Percentiles rank a stretch among this genome's conserved stretches.
These are phyloP conservation scores for Fusarium phyllophilum DNA, from an alignment of 2,329 filamentous ascomycete genomes.

Conservation along the genomic window DNA sequence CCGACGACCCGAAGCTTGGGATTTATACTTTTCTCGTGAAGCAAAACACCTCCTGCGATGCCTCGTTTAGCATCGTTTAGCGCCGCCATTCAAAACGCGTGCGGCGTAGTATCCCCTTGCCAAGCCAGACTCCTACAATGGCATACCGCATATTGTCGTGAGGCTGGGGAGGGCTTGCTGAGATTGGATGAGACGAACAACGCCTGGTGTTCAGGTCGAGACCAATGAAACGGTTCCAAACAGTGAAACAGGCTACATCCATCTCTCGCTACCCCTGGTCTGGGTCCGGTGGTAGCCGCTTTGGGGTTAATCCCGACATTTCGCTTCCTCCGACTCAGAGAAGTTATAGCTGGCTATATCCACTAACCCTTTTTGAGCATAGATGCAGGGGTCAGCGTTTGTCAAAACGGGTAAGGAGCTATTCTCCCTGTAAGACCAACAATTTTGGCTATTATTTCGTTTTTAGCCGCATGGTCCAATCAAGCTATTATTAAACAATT, in stretches of 20 bases:
- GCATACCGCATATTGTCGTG: neutral
- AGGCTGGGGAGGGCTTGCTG: neutral
- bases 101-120: neutral
- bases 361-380: neutral
- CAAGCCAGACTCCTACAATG: neutral
- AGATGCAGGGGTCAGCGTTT: neutral
- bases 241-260: neutral
- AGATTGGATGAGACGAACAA: neutral
- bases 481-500: neutral
- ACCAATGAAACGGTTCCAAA: neutral
- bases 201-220: neutral
- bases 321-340: neutral
- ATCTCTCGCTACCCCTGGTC: neutral
- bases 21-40: slow-evolving; percentile 9
- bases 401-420: neutral
- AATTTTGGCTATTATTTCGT: neutral
- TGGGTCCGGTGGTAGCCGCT: neutral
- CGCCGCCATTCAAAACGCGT: neutral
- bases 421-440: neutral
- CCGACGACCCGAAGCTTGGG: neutral
- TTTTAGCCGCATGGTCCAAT: neutral
- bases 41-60: neutral
- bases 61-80: neutral
- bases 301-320: neutral
- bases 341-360: neutral